phyloP scores from a whole-genome alignment of 768 basidiomycete species.

The Fomitopsis pulvina region DNA sequence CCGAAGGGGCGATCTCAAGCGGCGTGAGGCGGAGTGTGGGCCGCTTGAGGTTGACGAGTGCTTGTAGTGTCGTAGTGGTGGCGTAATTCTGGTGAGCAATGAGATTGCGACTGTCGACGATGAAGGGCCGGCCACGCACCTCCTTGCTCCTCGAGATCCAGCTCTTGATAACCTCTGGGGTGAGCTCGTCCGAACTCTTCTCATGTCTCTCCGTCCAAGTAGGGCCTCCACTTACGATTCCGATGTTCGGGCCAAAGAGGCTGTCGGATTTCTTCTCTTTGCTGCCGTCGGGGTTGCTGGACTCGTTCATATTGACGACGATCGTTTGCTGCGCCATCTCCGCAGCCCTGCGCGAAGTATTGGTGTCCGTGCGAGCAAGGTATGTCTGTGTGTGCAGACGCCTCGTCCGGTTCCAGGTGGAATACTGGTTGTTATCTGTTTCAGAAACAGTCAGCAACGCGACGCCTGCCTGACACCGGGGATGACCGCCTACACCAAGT shows the following conservation, averaged over 20 bases:
- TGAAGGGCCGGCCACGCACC: slow-evolving; percentile 36
- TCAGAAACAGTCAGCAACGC: slow-evolving; percentile 6
- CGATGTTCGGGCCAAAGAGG: slow-evolving; percentile 89
- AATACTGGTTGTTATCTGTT: slow-evolving; percentile 44
- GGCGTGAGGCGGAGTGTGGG: slow-evolving; percentile 79
- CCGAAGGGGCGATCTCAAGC: slow-evolving; percentile 35
- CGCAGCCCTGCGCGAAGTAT: slow-evolving; percentile 39
- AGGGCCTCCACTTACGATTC: slow-evolving; percentile 61
- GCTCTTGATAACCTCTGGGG: slow-evolving; percentile 69
- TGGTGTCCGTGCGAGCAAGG: slow-evolving; percentile 45
- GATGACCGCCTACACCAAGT: slow-evolving; percentile 3
- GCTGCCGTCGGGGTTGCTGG: slow-evolving; percentile 14
- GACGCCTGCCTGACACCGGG: background rate
- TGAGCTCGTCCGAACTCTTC: slow-evolving; percentile 69
- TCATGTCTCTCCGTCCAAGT: slow-evolving; percentile 62
- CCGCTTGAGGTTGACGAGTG: slow-evolving; percentile 89
- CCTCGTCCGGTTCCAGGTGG: slow-evolving; percentile 53
- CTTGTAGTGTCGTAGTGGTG: slow-evolving; percentile 90
- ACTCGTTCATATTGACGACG: slow-evolving; percentile 28
- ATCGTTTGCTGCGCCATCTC: slow-evolving; percentile 38
- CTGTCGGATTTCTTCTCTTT: slow-evolving; percentile 68
- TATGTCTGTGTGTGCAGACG: slow-evolving; percentile 45
- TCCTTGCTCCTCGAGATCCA: slow-evolving; percentile 90
- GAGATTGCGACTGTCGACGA: background rate
- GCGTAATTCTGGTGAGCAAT: slow-evolving; percentile 49